Conservation (phyloP, 139 green algal genomes). For the Haematococcus lacustris region DNA sequence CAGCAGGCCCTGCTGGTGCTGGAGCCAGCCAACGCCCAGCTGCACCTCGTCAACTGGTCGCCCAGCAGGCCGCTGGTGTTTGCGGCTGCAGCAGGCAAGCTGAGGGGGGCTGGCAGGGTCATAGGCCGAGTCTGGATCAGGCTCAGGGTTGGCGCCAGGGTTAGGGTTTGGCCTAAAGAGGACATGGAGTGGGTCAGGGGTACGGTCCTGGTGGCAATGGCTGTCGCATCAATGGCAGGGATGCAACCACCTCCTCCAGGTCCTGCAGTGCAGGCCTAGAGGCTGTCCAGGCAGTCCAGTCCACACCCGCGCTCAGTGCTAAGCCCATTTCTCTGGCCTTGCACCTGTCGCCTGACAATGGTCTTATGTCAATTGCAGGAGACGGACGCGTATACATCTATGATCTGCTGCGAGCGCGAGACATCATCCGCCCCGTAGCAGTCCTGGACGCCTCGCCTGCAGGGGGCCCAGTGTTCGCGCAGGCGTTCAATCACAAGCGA, state of each 20-base stretch:
- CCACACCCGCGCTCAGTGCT: not conserved
- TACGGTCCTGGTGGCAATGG: not conserved
- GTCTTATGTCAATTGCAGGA: constrained; percentile 13
- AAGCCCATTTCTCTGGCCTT: not conserved
- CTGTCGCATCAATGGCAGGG: not conserved
- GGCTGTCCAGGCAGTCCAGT: not conserved
- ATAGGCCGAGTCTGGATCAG: not conserved
- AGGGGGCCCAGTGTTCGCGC: constrained; percentile 28
- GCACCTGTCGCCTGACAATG: not conserved
- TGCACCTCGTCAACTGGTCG: constrained; percentile 47
- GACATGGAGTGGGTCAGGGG: not conserved
- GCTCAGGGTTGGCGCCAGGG: not conserved
- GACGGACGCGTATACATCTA: constrained; percentile 58
- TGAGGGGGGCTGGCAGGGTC: not conserved
- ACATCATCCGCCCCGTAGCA: constrained; percentile 12
- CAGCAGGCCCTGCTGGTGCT: constrained; percentile 38
- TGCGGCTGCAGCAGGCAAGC: constrained; percentile 35
- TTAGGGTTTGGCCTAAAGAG: not conserved
- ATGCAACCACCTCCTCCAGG: not conserved
- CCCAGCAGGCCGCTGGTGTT: constrained; percentile 53
- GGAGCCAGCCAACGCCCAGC: constrained; percentile 23
- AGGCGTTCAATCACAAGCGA: constrained; percentile 43
- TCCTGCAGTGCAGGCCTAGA: not conserved
- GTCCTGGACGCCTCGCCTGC: constrained; percentile 15
- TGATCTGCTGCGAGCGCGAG: constrained; percentile 35